These are phyloP conservation scores for Pezicula rhizophila DNA, from an alignment of 2,329 filamentous ascomycete genomes.

Conservation along the genomic window DNA sequence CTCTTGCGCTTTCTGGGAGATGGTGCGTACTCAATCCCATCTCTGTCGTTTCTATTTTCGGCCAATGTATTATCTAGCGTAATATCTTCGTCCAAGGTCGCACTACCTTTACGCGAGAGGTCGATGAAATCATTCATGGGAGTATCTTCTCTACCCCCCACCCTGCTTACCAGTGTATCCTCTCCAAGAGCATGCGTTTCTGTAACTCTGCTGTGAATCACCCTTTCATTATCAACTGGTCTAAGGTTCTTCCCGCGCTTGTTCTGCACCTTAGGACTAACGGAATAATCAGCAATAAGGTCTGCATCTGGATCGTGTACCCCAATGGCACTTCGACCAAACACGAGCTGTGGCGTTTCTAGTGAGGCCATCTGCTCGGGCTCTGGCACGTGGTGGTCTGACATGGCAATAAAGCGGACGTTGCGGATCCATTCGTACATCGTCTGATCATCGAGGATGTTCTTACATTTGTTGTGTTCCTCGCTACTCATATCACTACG, in stretches of 20 bases:
- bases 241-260: neutral
- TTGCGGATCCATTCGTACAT: slow-evolving; percentile 57
- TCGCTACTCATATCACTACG: slow-evolving; percentile 68
- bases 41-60: no score
- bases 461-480: slow-evolving; percentile 50
- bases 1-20: no score
- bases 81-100: no score
- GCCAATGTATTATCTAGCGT: no score
- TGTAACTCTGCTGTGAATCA: no score
- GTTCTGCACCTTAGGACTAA: slow-evolving; percentile 4
- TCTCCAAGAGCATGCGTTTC: no score
- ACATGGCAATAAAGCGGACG: slow-evolving; percentile 36
- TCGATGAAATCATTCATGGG: no score
- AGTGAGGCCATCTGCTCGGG: slow-evolving; percentile 44
- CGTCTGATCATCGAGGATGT: slow-evolving; percentile 49
- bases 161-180: no score
- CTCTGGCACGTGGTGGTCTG: slow-evolving; percentile 18
- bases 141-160: no score
- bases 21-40: no score
- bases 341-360: slow-evolving; percentile 40
- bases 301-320: slow-evolving; percentile 18
- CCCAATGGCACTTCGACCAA: slow-evolving; percentile 29
- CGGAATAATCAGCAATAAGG: slow-evolving; percentile 9
- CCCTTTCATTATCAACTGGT: no score
- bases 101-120: no score